A percentile compares a stretch with the other conserved stretches of the same genome.
Evolutionary conservation across 345 rosid species (phyloP).

Genomic region (Acer campestre): DNA sequence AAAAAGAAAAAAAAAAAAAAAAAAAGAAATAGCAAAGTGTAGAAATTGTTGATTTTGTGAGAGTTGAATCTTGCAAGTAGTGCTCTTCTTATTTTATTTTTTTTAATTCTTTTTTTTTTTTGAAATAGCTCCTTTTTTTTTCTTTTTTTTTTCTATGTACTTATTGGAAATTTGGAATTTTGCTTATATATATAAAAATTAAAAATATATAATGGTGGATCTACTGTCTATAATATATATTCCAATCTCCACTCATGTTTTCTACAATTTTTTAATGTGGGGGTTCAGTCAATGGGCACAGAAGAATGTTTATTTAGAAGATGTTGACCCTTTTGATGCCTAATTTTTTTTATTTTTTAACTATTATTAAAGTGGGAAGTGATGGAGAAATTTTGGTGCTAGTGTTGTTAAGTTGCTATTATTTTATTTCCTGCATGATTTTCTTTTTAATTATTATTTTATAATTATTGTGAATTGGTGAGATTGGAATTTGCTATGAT

Average conservation of each 20-base stretch:
- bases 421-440: neutral
- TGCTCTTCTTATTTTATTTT: constrained; percentile 25
- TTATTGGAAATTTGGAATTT: too few species aligned
- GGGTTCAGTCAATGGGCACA: constrained; percentile 23
- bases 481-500: neutral
- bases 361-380: neutral
- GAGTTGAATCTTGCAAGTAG: constrained; percentile 45
- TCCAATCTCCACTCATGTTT: constrained; percentile 27
- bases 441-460: neutral
- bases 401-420: constrained; percentile 5
- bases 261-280: neutral
- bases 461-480: neutral
- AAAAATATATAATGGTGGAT: constrained; percentile 33
- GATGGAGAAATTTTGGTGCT: neutral
- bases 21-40: constrained; percentile 1
- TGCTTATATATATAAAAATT: too few species aligned
- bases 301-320: constrained; percentile 6
- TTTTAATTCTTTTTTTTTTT: too few species aligned
- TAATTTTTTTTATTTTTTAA: neutral
- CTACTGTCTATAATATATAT: constrained; percentile 37
- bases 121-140: too few species aligned
- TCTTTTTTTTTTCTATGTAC: neutral
- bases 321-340: constrained; percentile 24
- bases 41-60: constrained; percentile 52
- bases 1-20: neutral